Base-by-base conservation (phyloP, 176 grass and related monocot genomes). In the Paspalum vaginatum region DNA sequence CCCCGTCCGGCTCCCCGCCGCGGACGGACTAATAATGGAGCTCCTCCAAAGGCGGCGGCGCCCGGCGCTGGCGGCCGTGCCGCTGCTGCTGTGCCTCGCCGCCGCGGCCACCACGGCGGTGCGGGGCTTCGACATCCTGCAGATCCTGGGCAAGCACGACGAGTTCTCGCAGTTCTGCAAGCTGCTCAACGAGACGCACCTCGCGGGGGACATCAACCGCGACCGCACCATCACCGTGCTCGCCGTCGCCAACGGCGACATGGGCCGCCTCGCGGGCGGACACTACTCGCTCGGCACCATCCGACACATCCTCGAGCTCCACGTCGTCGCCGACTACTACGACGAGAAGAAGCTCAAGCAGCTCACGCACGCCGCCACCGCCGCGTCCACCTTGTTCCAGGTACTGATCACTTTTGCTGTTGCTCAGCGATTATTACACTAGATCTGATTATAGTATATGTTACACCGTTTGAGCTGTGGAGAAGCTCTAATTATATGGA, bases 291-390 rank as follows among this genome's bases (percentile, higher is more conserved):
- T 99, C 12, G 90, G 74, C 44, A 93, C 92, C 14, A 79, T 95
- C 84, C 92, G 90, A 1, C 93, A 95, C 79, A 88, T 99, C 65
- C 84, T 99, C 58, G 74, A 89, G 80, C 76, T 99, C 22, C 96
- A 99, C 82, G 61, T 99, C 86, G 82, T 99, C 46, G 91, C 90
- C 79, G 96, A 99, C 89, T 99, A 95, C 83, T 99, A 86, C 66
- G 96, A 93, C 80, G 85, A 83, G 26, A 95, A 95, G 86, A 99
- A 99, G 93, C 92, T 95, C 61, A 93, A 99, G 81, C 90, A 95
- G 75, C 87, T 99, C 26, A 77, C 92, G 4, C 77, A 83, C 27
- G 89, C 81, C 18, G 83, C 87, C 61, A 93, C 96, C 51, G 81
- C 86, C 21, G 87, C 88, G 25, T 91, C 92, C 71, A 85, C 96